Evolutionary conservation across 352 stramenopile species (phyloP).

Genomic region (Globisporangium cylindrosporum): DNA sequence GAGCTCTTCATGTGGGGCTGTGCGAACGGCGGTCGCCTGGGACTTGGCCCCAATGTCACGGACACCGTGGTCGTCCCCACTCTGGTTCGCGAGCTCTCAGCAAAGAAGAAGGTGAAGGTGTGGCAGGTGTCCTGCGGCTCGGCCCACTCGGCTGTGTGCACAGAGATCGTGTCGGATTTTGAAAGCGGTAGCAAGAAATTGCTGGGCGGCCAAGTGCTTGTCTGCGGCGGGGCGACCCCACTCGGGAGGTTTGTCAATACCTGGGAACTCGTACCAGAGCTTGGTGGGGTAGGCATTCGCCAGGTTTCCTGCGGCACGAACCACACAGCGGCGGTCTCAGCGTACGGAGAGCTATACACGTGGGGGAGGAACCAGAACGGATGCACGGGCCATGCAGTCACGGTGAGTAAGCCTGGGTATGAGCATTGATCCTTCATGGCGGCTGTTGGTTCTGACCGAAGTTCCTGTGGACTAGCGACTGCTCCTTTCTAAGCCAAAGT

Average conservation of each 20-base stretch:
- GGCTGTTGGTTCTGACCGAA: neutral
- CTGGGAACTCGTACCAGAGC: conserved; percentile 70
- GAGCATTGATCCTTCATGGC: neutral
- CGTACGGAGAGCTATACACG: conserved; percentile 89
- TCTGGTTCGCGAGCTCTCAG: conserved; percentile 74
- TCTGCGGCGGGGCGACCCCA: conserved; percentile 80
- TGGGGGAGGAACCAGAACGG: conserved; percentile 90
- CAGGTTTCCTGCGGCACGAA: conserved; percentile 85
- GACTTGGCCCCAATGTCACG: conserved; percentile 70
- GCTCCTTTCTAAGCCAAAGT: conserved; percentile 76
- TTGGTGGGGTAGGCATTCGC: conserved; percentile 47
- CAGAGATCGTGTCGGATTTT: conserved; percentile 60
- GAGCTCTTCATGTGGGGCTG: conserved; percentile 90
- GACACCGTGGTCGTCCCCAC: conserved; percentile 71
- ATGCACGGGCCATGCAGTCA: conserved; percentile 82
- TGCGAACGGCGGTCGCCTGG: conserved; percentile 89
- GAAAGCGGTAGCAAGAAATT: conserved; percentile 55
- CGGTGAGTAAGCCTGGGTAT: neutral
- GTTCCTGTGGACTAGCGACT: conserved; percentile 21
- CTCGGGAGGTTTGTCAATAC: conserved; percentile 68
- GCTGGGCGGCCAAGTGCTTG: conserved; percentile 82
- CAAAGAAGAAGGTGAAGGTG: conserved; percentile 55
- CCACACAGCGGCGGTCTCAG: conserved; percentile 89
- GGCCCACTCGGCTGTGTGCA: conserved; percentile 80
- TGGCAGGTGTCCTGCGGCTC: conserved; percentile 72